A percentile compares a stretch with the other conserved stretches of the same genome.
phyloP scores from a whole-genome alignment of 805 yeast species.

The Kregervanrija pseudodelftensis region DNA sequence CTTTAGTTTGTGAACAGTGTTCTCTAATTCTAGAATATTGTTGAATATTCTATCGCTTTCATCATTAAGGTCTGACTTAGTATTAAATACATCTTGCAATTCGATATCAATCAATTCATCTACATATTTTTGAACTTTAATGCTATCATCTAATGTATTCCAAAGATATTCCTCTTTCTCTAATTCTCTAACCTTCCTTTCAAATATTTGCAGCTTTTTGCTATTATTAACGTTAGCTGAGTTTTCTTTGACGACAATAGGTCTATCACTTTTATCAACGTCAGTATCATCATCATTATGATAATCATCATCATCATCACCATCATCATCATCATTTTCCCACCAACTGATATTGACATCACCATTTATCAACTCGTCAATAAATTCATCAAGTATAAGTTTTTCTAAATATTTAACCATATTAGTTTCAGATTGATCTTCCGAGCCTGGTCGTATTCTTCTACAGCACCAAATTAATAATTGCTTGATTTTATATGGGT shows the following conservation, averaged over 20 bases:
- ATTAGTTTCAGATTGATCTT: too few relatives aligned
- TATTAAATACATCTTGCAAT: neutral
- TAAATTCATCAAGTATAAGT: constrained; percentile 54
- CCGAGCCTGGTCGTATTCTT: constrained; percentile 18
- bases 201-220: constrained; percentile 39
- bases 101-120: constrained; percentile 4
- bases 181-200: constrained; percentile 36
- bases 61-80: constrained; percentile 3
- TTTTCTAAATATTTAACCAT: constrained; percentile 7
- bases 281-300: constrained; percentile 18
- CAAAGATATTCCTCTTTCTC: constrained; percentile 42
- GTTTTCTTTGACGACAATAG: constrained; percentile 43
- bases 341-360: constrained; percentile 66
- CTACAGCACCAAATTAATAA: constrained; percentile 62
- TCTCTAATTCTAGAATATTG: constrained; percentile 26
- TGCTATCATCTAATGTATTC: constrained; percentile 17
- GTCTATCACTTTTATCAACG: constrained; percentile 7
- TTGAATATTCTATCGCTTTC: constrained; percentile 7
- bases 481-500: constrained; percentile 68
- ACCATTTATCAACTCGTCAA: constrained; percentile 53
- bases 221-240: constrained; percentile 49
- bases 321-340: constrained; percentile 29
- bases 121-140: constrained; percentile 1
- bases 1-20: constrained; percentile 24
- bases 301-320: constrained; percentile 12